These are phyloP conservation scores for Suillus subaureus DNA, from an alignment of 768 basidiomycete species.

Conservation along the genomic window DNA sequence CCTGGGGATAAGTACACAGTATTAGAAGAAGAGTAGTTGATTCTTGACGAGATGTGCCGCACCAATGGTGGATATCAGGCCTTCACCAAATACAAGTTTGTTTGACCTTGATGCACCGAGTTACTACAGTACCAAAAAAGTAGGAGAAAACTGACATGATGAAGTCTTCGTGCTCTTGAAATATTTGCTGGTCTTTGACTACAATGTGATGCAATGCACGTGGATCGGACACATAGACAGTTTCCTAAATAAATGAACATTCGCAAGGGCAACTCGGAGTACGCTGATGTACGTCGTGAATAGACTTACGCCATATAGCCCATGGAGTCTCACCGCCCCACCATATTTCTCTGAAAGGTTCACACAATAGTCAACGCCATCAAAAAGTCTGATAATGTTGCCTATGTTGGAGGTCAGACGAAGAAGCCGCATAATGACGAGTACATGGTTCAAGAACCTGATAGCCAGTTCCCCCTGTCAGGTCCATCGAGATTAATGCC, in stretches of 20 bases:
- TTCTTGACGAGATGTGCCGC: not conserved
- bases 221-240: constrained; percentile 53
- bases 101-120: constrained; percentile 1
- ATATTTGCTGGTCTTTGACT: constrained; percentile 50
- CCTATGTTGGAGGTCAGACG: no score
- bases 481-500: no score
- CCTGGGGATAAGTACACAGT: constrained; percentile 25
- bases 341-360: constrained; percentile 34
- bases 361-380: constrained; percentile 42
- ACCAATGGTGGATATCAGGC: not conserved
- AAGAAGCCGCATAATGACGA: no score
- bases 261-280: constrained; percentile 1
- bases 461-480: no score
- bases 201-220: constrained; percentile 49
- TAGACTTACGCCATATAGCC: constrained; percentile 49
- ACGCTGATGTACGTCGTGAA: not conserved
- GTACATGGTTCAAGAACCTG: no score
- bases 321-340: constrained; percentile 46
- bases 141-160: constrained; percentile 39
- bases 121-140: not conserved
- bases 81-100: not conserved
- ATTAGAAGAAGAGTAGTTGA: constrained; percentile 4
- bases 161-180: constrained; percentile 48
- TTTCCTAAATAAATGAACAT: constrained; percentile 24
- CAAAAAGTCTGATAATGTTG: no score